A percentile compares a stretch with the other conserved stretches of the same genome.
Evolutionary conservation across 306 rosid species (phyloP).

Genomic region (Potentilla sterilis): DNA sequence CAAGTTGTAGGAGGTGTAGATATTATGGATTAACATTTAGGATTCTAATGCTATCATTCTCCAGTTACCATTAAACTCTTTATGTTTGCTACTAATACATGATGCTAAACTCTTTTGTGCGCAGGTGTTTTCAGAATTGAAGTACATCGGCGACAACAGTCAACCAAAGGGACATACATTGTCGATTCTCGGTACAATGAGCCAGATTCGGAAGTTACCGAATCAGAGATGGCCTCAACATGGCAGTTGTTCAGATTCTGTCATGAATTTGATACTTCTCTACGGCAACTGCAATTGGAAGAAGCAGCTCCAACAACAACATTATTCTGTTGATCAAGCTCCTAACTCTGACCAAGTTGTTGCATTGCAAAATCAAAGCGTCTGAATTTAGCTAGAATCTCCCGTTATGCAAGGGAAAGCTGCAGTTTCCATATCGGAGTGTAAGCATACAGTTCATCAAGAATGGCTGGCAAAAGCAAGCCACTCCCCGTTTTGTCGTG

Average conservation of each 20-base stretch:
- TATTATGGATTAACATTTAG: not conserved
- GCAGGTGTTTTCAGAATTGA: not conserved
- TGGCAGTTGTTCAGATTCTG: not conserved
- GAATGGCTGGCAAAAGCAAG: not conserved
- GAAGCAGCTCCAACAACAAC: not conserved
- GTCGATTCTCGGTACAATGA: not conserved
- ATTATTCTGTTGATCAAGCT: not conserved
- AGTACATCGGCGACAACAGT: not conserved
- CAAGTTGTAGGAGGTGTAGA: not conserved
- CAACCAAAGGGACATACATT: not conserved
- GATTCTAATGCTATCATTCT: not conserved
- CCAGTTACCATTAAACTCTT: not conserved
- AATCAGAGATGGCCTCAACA: not conserved
- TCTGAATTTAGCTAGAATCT: not conserved
- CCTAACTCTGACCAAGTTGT: not conserved
- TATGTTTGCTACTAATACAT: not conserved
- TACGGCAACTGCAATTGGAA: not conserved
- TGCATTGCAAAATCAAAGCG: not conserved
- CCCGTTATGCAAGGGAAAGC: not conserved
- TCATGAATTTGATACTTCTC: not conserved
- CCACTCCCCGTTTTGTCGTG: not conserved
- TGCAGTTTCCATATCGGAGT: not conserved
- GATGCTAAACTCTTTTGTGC: not conserved
- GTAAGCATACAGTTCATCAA: not conserved
- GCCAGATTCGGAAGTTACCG: not conserved